Evolutionary conservation across 177 flowering plant genomes (phyloP).

Genomic region (Vitis hybrid): DNA sequence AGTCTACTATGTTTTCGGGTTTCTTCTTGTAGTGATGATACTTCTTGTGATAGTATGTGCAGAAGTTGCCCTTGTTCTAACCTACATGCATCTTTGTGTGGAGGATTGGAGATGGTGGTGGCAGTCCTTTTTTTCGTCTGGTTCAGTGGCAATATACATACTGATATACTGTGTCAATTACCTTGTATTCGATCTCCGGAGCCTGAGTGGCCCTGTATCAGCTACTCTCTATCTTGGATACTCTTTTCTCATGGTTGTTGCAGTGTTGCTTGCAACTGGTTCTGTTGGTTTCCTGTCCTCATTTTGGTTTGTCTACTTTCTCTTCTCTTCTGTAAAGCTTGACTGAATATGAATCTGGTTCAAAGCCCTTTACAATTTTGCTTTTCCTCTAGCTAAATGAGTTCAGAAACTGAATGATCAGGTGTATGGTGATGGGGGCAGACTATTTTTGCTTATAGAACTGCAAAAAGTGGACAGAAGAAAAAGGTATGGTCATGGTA

Average conservation of each 20-base stretch:
- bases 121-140: constrained; percentile 32
- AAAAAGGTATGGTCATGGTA: too few species aligned
- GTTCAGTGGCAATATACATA: constrained; percentile 20
- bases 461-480: too few species aligned
- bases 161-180: constrained; percentile 23
- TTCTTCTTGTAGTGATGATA: constrained; percentile 21
- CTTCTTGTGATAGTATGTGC: constrained; percentile 24
- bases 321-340: constrained; percentile 30
- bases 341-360: constrained; percentile 5
- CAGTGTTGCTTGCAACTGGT: constrained; percentile 27
- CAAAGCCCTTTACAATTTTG: too few species aligned
- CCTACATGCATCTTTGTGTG: constrained; percentile 34
- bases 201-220: constrained; percentile 31
- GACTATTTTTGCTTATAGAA: too few species aligned
- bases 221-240: constrained; percentile 27
- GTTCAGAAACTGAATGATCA: too few species aligned
- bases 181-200: constrained; percentile 27
- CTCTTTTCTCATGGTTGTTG: constrained; percentile 25
- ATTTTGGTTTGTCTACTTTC: constrained; percentile 27
- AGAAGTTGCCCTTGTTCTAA: constrained; percentile 26
- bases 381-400: too few species aligned
- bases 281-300: constrained; percentile 28
- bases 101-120: constrained; percentile 44
- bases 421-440: too few species aligned
- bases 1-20: constrained; percentile 31